Conservation (phyloP, 176 grass and related monocot genomes). For the Oryza glaberrima region DNA sequence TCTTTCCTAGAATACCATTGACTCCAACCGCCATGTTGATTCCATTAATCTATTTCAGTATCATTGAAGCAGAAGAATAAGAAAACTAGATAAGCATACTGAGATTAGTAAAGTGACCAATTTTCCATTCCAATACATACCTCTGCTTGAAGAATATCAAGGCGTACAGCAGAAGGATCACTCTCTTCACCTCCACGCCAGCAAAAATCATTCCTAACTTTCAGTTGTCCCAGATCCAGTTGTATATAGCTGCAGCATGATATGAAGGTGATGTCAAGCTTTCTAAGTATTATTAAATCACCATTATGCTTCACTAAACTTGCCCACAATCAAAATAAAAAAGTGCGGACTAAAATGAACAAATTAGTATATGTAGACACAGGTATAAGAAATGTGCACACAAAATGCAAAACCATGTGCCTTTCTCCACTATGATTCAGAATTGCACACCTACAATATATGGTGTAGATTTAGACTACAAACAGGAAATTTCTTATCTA, state of each 20-base stretch:
- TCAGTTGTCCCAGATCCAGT: conserved; percentile 91
- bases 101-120: neutral
- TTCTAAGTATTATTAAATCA: conserved; percentile 5
- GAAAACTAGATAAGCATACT: conserved; percentile 26
- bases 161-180: conserved; percentile 80
- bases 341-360: neutral
- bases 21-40: conserved; percentile 97
- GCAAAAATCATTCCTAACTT: conserved; percentile 79
- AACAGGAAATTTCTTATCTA: neutral
- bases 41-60: conserved; percentile 78
- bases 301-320: neutral
- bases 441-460: neutral
- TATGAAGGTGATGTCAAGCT: conserved; percentile 14
- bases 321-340: conserved; percentile 7
- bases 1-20: conserved; percentile 73
- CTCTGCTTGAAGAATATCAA: conserved; percentile 95
- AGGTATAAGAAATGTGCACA: neutral
- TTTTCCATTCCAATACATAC: conserved; percentile 42
- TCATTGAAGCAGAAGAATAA: conserved; percentile 39
- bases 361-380: conserved; percentile 1
- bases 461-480: neutral
- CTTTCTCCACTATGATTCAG: neutral
- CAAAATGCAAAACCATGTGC: neutral
- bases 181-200: conserved; percentile 92
- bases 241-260: conserved; percentile 87